Percentiles rank a stretch among this genome's conserved stretches.
These are phyloP conservation scores for Trichoderma atroviride DNA, from an alignment of 2,329 filamentous ascomycete species.

Conservation along the genomic window DNA sequence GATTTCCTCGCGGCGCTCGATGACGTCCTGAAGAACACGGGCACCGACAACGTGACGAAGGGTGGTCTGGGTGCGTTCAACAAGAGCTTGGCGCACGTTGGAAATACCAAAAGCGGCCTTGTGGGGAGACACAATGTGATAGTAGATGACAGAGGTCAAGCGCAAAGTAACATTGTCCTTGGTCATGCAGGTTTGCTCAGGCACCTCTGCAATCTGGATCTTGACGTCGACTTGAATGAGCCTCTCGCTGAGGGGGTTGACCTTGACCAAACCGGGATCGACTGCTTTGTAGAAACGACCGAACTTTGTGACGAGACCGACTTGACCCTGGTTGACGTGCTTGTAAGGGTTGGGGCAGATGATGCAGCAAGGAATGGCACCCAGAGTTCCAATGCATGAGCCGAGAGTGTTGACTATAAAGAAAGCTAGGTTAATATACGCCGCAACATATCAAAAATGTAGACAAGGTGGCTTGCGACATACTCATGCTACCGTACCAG, in stretches of 20 bases:
- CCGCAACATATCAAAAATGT: not conserved
- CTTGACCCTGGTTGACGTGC: conserved; percentile 87
- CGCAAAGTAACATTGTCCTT: conserved; percentile 97
- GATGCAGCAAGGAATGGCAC: conserved; percentile 89
- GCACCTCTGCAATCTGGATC: conserved; percentile 97
- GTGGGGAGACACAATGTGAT: conserved; percentile 93
- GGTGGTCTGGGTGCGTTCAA: conserved; percentile 97
- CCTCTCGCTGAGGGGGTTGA: conserved; percentile 92
- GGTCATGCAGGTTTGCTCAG: conserved; percentile 97
- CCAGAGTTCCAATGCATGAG: conserved; percentile 71
- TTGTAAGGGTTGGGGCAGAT: conserved; percentile 96
- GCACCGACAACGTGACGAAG: conserved; percentile 95
- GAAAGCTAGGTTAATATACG: not conserved
- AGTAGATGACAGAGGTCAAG: conserved; percentile 97
- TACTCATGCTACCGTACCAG: conserved; percentile 90
- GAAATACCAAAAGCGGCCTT: conserved; percentile 96
- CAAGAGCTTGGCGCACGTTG: conserved; percentile 91
- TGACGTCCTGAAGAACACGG: conserved; percentile 94
- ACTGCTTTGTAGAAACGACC: conserved; percentile 93
- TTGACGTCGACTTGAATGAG: conserved; percentile 96
- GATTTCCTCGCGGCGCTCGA: conserved; percentile 96
- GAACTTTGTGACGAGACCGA: conserved; percentile 94
- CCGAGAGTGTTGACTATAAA: conserved; percentile 71
- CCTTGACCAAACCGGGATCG: conserved; percentile 93
- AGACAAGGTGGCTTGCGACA: conserved; percentile 38